Percentiles rank a stretch among this genome's conserved stretches.
Evolutionary conservation across 2,329 filamentous ascomycete species (phyloP).

Genomic region (Botryosphaeria dothidea): DNA sequence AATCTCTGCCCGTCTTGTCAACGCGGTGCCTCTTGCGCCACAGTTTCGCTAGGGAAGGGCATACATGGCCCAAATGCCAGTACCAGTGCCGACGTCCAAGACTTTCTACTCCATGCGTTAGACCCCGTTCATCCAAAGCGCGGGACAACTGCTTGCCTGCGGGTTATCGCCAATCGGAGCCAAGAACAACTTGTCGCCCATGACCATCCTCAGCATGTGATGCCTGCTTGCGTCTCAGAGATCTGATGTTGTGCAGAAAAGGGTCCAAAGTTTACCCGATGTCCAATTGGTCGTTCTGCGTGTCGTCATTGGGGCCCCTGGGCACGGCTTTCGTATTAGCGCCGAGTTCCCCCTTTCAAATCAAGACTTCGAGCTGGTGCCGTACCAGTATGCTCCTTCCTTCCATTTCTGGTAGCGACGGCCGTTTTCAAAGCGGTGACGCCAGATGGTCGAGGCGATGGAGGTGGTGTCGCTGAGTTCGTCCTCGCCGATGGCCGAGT

Average conservation of each 20-base stretch:
- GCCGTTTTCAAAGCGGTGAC: conserved; percentile 28
- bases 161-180: conserved; percentile 29
- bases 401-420: conserved; percentile 18
- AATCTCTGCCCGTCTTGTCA: conserved; percentile 26
- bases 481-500: conserved; percentile 25
- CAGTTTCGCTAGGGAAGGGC: neutral
- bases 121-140: neutral
- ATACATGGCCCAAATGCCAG: conserved; percentile 44
- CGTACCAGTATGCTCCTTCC: conserved; percentile 9
- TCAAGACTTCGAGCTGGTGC: neutral
- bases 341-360: neutral
- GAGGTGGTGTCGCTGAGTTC: conserved; percentile 34
- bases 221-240: conserved; percentile 22
- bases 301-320: conserved; percentile 32
- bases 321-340: neutral
- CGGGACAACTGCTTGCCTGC: conserved; percentile 17
- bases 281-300: conserved; percentile 18
- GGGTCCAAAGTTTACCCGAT: neutral
- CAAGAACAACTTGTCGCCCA: conserved; percentile 27
- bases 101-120: conserved; percentile 29
- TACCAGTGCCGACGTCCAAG: conserved; percentile 41
- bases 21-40: neutral
- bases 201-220: conserved; percentile 29
- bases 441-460: conserved; percentile 32
- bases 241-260: neutral